Conservation (phyloP, 164 flowering plant genomes). For the Liriodendron chinense region DNA sequence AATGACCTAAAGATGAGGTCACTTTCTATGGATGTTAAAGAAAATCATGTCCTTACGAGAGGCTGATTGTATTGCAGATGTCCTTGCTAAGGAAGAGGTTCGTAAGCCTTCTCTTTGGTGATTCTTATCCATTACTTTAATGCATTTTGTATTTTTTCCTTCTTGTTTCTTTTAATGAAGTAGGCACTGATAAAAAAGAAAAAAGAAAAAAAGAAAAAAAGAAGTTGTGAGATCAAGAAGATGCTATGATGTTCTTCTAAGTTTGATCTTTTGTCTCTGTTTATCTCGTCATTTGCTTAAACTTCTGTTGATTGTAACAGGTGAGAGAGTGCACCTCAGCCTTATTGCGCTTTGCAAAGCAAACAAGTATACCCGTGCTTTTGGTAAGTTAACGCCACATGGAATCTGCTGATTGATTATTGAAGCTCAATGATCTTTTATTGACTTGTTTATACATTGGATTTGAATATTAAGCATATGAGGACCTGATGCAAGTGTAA, state of each 20-base stretch:
- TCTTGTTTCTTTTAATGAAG: background rate
- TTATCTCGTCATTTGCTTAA: background rate
- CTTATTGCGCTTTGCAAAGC: slow-evolving; percentile 82
- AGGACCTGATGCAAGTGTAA: background rate
- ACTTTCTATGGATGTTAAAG: background rate
- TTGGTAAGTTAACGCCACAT: slow-evolving; percentile 45
- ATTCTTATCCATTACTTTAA: background rate
- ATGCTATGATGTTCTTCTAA: background rate
- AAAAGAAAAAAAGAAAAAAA: no score
- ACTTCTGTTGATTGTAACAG: slow-evolving; percentile 32
- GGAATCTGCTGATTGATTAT: background rate
- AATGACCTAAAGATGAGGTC: background rate
- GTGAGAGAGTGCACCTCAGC: slow-evolving; percentile 92
- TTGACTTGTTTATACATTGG: background rate
- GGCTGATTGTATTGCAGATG: background rate
- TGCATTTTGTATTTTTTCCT: background rate
- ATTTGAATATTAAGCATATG: background rate
- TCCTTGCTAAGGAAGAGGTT: background rate
- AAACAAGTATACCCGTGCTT: slow-evolving; percentile 70
- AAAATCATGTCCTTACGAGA: no score
- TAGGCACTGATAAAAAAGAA: background rate
- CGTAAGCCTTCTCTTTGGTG: background rate
- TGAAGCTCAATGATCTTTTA: background rate
- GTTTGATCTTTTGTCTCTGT: background rate
- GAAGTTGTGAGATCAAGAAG: background rate